Base-by-base conservation (phyloP, 768 basidiomycete genomes). In the Coprinopsis strossmayeri region DNA sequence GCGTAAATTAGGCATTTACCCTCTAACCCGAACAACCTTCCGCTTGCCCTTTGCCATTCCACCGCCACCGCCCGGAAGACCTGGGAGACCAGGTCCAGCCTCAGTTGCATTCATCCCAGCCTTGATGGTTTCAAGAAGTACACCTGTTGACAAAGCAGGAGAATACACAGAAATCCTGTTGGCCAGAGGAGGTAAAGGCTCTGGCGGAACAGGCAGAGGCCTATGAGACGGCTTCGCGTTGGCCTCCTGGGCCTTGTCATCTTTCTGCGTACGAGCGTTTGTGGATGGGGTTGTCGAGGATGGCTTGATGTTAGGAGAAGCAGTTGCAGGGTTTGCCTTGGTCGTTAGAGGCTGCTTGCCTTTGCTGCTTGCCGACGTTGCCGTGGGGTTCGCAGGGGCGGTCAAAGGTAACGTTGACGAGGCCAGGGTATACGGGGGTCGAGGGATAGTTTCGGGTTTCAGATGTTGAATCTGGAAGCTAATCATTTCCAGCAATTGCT, bases 101-200 rank as follows among this genome's bases (percentile, higher is more conserved):
- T 68, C 66, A 42, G 74, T 76, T 5, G 62, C 59, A 1, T 75
- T 88, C 79, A 92, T 82, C 1, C 90, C 91, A 0, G 90, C 87
- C 64, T 91, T 92, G 32, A 93, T 77, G 0, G 89, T 80, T 32
- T 91, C 86, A 28, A 95, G 72, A 27, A 93, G 74, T 37, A 91
- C 78, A 4, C 90, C 90, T 0, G 82, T 74, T 28, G 84, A 78
- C 7, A 91, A 68, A 7, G 84, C 78, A 5, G 91, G 91, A 1
- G 87, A 89, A 58, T 91, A 90, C 2, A 82, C 73, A 5, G 89
- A 90, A 17, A 91, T 72, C 28, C 93, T 78, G 55, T 72, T 81
- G 13, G 84, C 75, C 20, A 94, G 69, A 15, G 82, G 71, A 1
- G 88, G 91, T 38, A 78, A 72, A 15, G 89, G 89, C 52, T 80